phyloP scores from a whole-genome alignment of 2,329 filamentous ascomycete genomes.

The Onygenales sp. region DNA sequence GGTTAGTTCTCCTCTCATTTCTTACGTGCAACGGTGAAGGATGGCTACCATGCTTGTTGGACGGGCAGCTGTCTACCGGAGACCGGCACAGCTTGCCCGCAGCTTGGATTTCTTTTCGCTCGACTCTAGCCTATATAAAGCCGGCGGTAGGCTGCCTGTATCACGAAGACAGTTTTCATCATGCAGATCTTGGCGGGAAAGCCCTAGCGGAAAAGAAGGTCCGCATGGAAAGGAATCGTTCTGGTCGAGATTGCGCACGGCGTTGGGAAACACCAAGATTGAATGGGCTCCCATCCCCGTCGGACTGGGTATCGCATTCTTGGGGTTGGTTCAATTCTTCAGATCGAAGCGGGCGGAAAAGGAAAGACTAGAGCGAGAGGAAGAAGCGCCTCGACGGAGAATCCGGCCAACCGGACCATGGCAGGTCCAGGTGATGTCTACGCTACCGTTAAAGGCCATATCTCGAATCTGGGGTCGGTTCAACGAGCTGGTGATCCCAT shows the following conservation, averaged over 20 bases:
- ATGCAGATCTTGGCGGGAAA: conserved; percentile 32
- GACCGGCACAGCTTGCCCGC: background rate
- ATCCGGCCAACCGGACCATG: conserved; percentile 80
- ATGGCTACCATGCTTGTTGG: conserved; percentile 4
- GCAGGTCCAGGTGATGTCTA: conserved; percentile 92
- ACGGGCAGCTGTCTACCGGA: conserved; percentile 3
- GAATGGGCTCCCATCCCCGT: conserved; percentile 89
- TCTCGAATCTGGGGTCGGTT: conserved; percentile 84
- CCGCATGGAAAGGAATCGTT: conserved; percentile 41
- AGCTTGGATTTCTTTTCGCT: too few species aligned
- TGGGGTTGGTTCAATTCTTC: conserved; percentile 77
- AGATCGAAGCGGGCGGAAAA: conserved; percentile 51
- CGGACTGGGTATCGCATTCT: conserved; percentile 72
- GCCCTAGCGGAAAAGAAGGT: conserved; percentile 27
- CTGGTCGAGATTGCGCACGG: conserved; percentile 46
- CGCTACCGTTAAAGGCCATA: conserved; percentile 79
- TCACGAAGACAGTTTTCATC: conserved; percentile 22
- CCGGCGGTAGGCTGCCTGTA: conserved; percentile 4
- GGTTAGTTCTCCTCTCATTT: background rate
- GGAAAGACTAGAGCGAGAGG: conserved; percentile 40
- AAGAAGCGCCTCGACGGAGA: conserved; percentile 44
- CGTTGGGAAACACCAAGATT: conserved; percentile 56
- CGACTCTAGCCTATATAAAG: background rate
- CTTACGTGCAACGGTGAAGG: background rate
- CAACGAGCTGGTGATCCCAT: conserved; percentile 81